These are phyloP conservation scores for Penicillium argentinense DNA, from an alignment of 495 filamentous ascomycete species.

Conservation along the genomic window DNA sequence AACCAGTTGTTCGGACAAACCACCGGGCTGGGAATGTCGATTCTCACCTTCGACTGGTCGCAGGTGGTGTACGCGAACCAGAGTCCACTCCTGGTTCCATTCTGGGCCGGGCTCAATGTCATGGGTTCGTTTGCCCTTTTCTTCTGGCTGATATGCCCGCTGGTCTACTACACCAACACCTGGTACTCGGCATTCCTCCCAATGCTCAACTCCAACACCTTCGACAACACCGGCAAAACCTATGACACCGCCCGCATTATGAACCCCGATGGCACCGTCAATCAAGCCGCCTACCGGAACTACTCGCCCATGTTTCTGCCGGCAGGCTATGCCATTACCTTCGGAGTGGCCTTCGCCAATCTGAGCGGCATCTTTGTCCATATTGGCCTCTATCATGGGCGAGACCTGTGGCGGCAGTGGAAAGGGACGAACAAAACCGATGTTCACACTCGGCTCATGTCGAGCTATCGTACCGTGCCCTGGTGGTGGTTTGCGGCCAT, in stretches of 20 bases:
- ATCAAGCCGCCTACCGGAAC: constrained; percentile 38
- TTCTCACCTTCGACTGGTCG: constrained; percentile 91
- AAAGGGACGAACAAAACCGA: constrained; percentile 59
- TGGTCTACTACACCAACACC: constrained; percentile 67
- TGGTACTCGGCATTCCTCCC: constrained; percentile 60
- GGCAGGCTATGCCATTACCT: constrained; percentile 52
- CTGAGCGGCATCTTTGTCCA: constrained; percentile 66
- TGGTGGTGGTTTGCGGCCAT: constrained; percentile 46
- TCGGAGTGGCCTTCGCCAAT: constrained; percentile 71
- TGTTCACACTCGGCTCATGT: constrained; percentile 43
- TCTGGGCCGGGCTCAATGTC: constrained; percentile 90
- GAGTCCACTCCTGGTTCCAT: constrained; percentile 81
- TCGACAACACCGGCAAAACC: constrained; percentile 42
- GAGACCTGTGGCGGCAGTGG: constrained; percentile 61
- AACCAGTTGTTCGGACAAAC: constrained; percentile 69
- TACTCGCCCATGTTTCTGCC: constrained; percentile 53
- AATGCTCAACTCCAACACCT: constrained; percentile 47
- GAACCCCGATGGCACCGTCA: constrained; percentile 36
- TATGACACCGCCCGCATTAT: constrained; percentile 49
- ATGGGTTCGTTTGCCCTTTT: constrained; percentile 80
- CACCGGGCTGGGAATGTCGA: constrained; percentile 74
- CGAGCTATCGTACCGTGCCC: constrained; percentile 34
- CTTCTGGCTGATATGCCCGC: constrained; percentile 85
- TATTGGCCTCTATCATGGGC: constrained; percentile 63
- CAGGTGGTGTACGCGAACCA: constrained; percentile 86